Base-by-base conservation (phyloP, 257 asterid species). In the Solanum paucissectum region DNA sequence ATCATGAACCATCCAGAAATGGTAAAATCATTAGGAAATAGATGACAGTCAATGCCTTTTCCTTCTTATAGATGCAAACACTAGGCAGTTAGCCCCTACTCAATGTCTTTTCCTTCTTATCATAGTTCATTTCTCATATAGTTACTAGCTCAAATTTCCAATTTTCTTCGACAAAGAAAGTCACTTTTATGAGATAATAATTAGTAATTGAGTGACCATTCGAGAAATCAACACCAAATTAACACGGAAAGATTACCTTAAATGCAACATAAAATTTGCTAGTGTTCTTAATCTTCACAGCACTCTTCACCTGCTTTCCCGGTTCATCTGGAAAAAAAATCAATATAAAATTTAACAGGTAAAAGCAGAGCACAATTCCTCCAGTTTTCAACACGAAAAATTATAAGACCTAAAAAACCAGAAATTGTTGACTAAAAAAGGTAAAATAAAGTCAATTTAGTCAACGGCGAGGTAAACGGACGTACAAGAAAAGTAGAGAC, bases 301-400 rank as follows among this genome's bases (percentile, higher is more conserved):
- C 99, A 93, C 98, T 97, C 71, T 94, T 93, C 89, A 76, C 97
- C 92, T 95, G 99, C 89, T 95, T 95, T 72, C 99, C 99, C 32
- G 99, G 96, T 92, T 95, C 99, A 90, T 95, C 99, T 97, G 86
- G 89, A 69, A 62, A 72, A 90, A 81, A 68, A 73, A 73, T 55
- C 58, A 71, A 16, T 87, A 86, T 86, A 84, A 89, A 76, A 83
- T 58, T 71, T 64, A 33, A 36, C 42, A 83, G 40, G 83, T 32
- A 32, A 14, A 86, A 85, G 25, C 42, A 55, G 46, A 83, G 86
- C 58, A 37, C 34, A 86, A 8, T 74, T 21, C 40, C 87, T 44
- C 84, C 82, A 86, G 64, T 34, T 83, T 69, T 83, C 49, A 72
- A 86, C 90, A 84, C 34, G 27, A 32, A 76, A 86, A 76, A 79